Evolutionary conservation across 2,329 filamentous ascomycete species (phyloP), one percentile per base, ranked within the genome.

Genomic region (Didymella segeticola): DNA sequence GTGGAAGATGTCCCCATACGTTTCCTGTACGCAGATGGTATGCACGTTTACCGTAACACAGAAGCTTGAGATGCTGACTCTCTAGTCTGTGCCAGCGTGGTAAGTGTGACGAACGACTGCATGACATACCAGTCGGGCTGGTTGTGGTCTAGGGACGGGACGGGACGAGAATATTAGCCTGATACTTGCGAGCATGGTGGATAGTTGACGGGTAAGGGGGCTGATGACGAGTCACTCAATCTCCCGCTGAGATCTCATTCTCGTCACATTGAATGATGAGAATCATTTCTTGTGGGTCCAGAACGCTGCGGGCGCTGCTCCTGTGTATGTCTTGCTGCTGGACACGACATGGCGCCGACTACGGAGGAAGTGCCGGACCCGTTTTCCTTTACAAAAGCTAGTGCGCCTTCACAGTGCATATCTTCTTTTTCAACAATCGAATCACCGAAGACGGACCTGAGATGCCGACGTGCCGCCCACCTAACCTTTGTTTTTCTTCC

Each of bases 121-220:
- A 49, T 49, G 41, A 45, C 45, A 54, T 54, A 45, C 15, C 25
- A 43, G 4, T 31, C 17, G 45, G 27, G 39, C 50, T 43, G 19
- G 20, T 22, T 25, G 17, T 25, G 31, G 38, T 33, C 15, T 39
- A 49, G 23, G 11, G 36, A 47, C 51, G 45, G 51, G 34, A 41
- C 45, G 45, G 45, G 39, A 30, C 51, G 51, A 38, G 51, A 48
- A 26, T 38, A 45, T 45, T 45, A 29, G 51, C 26, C 34, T 27
- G 23, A 41, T 14, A 49, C 23, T 38, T 22, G 22, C 20, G 26
- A 22, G 17, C 29, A 20, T 27, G 51, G 51, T 31, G 29, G 45
- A n/a, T n/a, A n/a, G n/a, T n/a, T 49, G 2, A 41, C 12, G 25
- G 29, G 46, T 39, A 54, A 54, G 51, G 45, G 11, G 45, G 11